These are phyloP conservation scores for Kernera saxatilis DNA, from an alignment of 345 rosid genomes.

Conservation along the genomic window DNA sequence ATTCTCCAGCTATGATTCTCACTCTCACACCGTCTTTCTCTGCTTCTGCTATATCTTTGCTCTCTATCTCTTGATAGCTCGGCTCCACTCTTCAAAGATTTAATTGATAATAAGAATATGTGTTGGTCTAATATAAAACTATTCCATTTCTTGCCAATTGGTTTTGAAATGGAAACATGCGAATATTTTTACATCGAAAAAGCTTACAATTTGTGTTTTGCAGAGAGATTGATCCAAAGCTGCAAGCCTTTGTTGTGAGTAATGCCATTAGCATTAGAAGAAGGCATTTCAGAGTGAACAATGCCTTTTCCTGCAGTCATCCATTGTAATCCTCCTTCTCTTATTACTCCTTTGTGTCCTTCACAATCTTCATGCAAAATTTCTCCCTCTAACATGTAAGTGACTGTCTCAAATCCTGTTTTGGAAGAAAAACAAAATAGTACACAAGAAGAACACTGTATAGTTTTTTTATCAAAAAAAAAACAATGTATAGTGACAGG, in stretches of 20 bases:
- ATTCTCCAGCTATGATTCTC: constrained; percentile 80
- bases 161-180: not conserved
- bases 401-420: constrained; percentile 95
- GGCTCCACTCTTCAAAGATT: constrained; percentile 61
- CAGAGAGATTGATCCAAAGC: constrained; percentile 86
- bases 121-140: not conserved
- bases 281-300: constrained; percentile 96
- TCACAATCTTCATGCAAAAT: constrained; percentile 80
- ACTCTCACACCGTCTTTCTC: constrained; percentile 60
- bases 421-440: not conserved
- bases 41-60: constrained; percentile 60
- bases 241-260: constrained; percentile 83
- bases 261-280: constrained; percentile 32
- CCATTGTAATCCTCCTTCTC: constrained; percentile 86
- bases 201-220: constrained; percentile 68
- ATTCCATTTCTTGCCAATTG: not conserved
- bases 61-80: constrained; percentile 67
- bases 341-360: constrained; percentile 80
- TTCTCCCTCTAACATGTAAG: constrained; percentile 90
- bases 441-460: not conserved
- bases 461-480: no score
- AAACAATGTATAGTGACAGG: not conserved
- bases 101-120: not conserved
- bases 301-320: constrained; percentile 98
- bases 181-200: not conserved